Evolutionary conservation across 495 filamentous ascomycete genomes (phyloP).

Genomic region (Endocarpon pusillum): DNA sequence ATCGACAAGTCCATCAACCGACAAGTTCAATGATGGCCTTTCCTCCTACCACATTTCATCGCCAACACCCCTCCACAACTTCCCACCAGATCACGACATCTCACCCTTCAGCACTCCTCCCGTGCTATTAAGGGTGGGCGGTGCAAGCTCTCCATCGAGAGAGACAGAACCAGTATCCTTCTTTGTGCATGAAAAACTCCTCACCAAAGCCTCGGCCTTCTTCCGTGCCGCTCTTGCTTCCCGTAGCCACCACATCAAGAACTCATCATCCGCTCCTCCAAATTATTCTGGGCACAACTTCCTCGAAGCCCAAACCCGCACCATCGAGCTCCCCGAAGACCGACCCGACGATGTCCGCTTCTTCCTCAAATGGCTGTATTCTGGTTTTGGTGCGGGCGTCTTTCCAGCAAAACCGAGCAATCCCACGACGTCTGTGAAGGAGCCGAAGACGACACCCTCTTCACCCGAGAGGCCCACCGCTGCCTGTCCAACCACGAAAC

Average conservation of each 20-base stretch:
- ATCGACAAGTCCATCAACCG: not conserved
- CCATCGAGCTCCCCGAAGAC: slow-evolving; percentile 22
- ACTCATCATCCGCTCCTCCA: too few species aligned
- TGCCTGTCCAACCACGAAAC: not conserved
- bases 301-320: slow-evolving; percentile 21
- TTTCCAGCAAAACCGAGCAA: not conserved
- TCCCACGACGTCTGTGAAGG: not conserved
- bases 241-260: too few species aligned
- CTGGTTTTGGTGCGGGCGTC: not conserved
- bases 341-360: slow-evolving; percentile 22
- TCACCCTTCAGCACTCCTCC: slow-evolving; percentile 5
- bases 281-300: slow-evolving; percentile 23
- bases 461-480: not conserved
- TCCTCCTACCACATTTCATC: slow-evolving; percentile 3
- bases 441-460: not conserved
- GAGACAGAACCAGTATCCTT: slow-evolving; percentile 14
- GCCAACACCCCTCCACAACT: slow-evolving; percentile 5
- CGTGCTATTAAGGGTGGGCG: slow-evolving; percentile 14
- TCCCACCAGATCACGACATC: slow-evolving; percentile 6
- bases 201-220: slow-evolving; percentile 25
- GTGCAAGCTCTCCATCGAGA: slow-evolving; percentile 19
- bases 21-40: not conserved
- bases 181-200: slow-evolving; percentile 24
- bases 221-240: slow-evolving; percentile 29
- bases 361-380: slow-evolving; percentile 30